phyloP scores from a whole-genome alignment of 768 basidiomycete genomes.

The Boletus tomentosulus region DNA sequence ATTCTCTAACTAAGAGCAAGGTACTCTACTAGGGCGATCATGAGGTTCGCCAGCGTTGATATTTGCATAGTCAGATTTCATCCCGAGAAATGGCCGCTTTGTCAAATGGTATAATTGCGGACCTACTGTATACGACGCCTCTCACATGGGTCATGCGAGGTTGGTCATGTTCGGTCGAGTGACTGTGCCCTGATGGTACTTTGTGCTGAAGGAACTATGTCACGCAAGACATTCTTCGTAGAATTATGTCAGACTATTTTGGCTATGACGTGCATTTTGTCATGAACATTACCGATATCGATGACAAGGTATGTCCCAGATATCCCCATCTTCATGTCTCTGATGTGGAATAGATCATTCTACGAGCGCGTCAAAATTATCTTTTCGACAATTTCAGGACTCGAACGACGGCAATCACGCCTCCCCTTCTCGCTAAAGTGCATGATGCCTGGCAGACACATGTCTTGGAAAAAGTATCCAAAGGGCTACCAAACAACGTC shows the following conservation, averaged over 20 bases:
- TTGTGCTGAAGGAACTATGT: slow-evolving; percentile 73
- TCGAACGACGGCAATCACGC: slow-evolving; percentile 51
- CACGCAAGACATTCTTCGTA: slow-evolving; percentile 28
- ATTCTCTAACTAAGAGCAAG: slow-evolving; percentile 89
- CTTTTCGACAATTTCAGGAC: slow-evolving; percentile 60
- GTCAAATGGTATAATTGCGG: slow-evolving; percentile 99
- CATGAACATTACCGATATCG: slow-evolving; percentile 99
- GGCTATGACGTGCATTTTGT: slow-evolving; percentile 98
- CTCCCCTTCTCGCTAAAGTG: slow-evolving; percentile 54
- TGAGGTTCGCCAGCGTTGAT: slow-evolving; percentile 7
- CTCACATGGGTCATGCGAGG: slow-evolving; percentile 99
- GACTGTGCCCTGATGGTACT: neutral
- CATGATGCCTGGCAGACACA: slow-evolving; percentile 63
- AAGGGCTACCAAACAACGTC: slow-evolving; percentile 52
- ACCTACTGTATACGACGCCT: slow-evolving; percentile 96
- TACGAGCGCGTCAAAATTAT: slow-evolving; percentile 80
- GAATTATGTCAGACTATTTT: slow-evolving; percentile 94
- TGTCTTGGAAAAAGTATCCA: slow-evolving; percentile 57
- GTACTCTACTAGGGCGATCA: slow-evolving; percentile 39
- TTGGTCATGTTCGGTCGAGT: slow-evolving; percentile 27
- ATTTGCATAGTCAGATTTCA: slow-evolving; percentile 64
- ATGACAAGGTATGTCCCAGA: slow-evolving; percentile 79
- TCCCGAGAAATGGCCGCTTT: slow-evolving; percentile 60
- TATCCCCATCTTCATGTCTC: neutral
- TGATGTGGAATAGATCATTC: slow-evolving; percentile 70